phyloP scores from a whole-genome alignment of 1,284 basidiomycete genomes.

The Tylopilus sp. region DNA sequence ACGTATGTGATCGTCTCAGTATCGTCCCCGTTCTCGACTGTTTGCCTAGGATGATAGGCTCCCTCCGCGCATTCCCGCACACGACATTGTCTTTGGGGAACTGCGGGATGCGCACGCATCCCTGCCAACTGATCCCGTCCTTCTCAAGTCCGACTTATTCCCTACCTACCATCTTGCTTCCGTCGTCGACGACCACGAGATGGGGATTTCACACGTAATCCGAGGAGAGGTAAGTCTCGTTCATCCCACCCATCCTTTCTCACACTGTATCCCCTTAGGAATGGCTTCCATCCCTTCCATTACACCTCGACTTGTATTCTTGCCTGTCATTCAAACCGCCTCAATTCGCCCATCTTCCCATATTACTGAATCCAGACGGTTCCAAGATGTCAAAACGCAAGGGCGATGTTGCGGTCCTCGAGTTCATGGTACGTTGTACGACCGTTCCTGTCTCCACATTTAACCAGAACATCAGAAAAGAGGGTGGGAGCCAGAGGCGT shows the following conservation, averaged over 20 bases:
- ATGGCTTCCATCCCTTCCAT: conserved; percentile 94
- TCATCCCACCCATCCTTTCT: not conserved
- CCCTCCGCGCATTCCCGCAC: conserved; percentile 46
- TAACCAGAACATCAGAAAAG: conserved; percentile 44
- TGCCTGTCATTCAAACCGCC: conserved; percentile 75
- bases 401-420: conserved; percentile 84
- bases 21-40: conserved; percentile 19
- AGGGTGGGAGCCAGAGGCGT: conserved; percentile 88
- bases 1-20: conserved; percentile 51
- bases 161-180: conserved; percentile 98
- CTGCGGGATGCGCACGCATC: conserved; percentile 75
- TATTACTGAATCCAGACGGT: conserved; percentile 88
- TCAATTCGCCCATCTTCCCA: conserved; percentile 86
- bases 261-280: conserved; percentile 53
- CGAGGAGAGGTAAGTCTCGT: conserved; percentile 76
- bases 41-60: conserved; percentile 51
- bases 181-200: conserved; percentile 93
- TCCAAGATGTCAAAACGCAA: conserved; percentile 94
- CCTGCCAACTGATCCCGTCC: conserved; percentile 84
- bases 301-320: conserved; percentile 89
- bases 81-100: conserved; percentile 77
- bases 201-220: conserved; percentile 95
- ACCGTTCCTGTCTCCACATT: not conserved
- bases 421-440: conserved; percentile 69
- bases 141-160: conserved; percentile 90